Evolutionary conservation across 108 stramenopile species (phyloP), one percentile per base, ranked within the genome.

Genomic region (Skeletonema potamos): DNA sequence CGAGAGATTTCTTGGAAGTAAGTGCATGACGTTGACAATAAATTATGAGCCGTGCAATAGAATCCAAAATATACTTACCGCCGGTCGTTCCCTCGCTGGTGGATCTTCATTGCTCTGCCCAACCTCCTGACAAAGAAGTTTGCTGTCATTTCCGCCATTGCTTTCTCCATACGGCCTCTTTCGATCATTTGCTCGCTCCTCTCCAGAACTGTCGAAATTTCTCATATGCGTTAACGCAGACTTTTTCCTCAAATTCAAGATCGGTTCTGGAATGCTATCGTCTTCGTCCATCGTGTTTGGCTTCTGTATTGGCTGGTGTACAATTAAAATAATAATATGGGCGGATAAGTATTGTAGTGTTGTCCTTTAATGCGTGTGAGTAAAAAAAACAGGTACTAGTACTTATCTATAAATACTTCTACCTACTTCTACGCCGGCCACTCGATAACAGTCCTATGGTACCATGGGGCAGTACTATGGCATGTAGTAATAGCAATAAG

Each of bases 41-140:
- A 33, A 2, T 29, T 37, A 64, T 34, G 11, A 4, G n/a, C n/a
- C n/a, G n/a, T 32, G n/a, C 1, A 26, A 10, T 1, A 41, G 62
- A 17, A 24, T 20, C 20, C 4, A 33, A 68, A 33, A 37, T 66
- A 7, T 62, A 41, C 87, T 79, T 33, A 81, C 77, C 22, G 70
- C 58, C 1, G 93, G 90, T 48, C 93, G 87, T 63, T 90, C 89
- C 36, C 93, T 82, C n/a, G 90, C 90, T 2, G 90, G 93, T 8
- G 90, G 89, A 37, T 94, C 93, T 26, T 66, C 64, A 63, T 54
- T 36, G 13, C 51, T 33, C 11, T 4, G 9, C 58, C 27, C 54
- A 26, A 44, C 67, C 9, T 73, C 67, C 10, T 26, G 27, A 27
- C 27, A n/a, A 11, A 67, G 33, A 18, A 41, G 18, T 27, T 30